Conservation (phyloP, 257 asterid genomes). For the Voacanga thouarsii region DNA sequence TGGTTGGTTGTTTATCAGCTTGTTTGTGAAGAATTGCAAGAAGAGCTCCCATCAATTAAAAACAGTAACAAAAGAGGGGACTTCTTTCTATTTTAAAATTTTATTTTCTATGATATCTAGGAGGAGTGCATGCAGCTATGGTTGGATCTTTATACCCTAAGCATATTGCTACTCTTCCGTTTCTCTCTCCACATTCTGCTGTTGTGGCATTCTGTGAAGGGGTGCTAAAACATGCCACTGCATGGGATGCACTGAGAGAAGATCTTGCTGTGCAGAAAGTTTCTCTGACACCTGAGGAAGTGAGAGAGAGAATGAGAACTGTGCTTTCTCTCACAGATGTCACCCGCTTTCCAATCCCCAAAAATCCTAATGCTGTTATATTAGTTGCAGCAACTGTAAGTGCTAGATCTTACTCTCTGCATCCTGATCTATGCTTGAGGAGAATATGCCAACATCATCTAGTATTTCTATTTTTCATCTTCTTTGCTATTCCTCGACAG, state of each 20-base stretch:
- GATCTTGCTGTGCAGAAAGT: slow-evolving; percentile 56
- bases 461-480: neutral
- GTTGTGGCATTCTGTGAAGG: slow-evolving; percentile 98
- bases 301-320: slow-evolving; percentile 75
- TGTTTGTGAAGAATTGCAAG: neutral
- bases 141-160: slow-evolving; percentile 93
- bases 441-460: neutral
- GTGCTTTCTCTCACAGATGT: slow-evolving; percentile 92
- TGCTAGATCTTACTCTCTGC: slow-evolving; percentile 8
- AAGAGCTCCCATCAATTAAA: neutral
- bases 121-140: slow-evolving; percentile 99
- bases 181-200: slow-evolving; percentile 96
- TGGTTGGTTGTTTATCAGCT: neutral
- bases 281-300: slow-evolving; percentile 71
- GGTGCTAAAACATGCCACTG: slow-evolving; percentile 83
- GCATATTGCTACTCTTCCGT: slow-evolving; percentile 89
- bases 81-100: slow-evolving; percentile 4
- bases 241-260: slow-evolving; percentile 91
- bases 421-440: neutral
- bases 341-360: slow-evolving; percentile 89
- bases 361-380: slow-evolving; percentile 76
- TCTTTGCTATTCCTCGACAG: neutral
- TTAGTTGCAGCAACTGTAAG: slow-evolving; percentile 94
- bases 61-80: neutral
- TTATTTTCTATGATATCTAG: slow-evolving; percentile 36